Evolutionary conservation across 192 early-diverging fungal species (phyloP).

Genomic region (Jimgerdemannia flammicorona): DNA sequence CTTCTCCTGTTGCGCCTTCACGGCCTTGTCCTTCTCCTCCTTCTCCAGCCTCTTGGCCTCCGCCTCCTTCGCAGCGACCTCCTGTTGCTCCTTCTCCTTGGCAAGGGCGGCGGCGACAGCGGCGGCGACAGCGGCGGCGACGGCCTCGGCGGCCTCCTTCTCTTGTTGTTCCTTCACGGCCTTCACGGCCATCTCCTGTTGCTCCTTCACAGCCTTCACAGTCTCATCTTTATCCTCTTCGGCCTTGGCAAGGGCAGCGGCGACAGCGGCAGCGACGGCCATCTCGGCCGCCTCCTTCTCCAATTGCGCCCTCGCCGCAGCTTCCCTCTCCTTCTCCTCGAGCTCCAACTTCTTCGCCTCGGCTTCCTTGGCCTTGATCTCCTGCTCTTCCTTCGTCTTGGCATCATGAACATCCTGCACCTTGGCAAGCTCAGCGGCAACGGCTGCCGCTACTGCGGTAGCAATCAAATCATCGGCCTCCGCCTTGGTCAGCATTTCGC

Average conservation of each 20-base stretch:
- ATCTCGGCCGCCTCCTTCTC: background rate
- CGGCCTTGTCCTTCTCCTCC: background rate
- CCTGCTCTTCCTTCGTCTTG: background rate
- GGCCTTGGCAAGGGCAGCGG: background rate
- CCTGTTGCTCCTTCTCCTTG: slow-evolving; percentile 4
- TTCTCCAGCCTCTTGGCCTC: background rate
- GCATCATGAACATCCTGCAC: background rate
- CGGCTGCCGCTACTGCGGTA: background rate
- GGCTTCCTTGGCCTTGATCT: background rate
- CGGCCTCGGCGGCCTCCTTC: background rate
- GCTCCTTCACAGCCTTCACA: background rate
- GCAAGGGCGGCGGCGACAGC: slow-evolving; percentile 21
- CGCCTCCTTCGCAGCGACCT: slow-evolving; percentile 11
- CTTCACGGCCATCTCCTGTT: background rate
- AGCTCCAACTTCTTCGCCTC: background rate
- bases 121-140: slow-evolving; percentile 17
- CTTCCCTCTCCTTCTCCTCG: background rate
- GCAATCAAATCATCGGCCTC: background rate
- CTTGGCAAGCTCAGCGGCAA: background rate
- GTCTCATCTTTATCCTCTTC: background rate
- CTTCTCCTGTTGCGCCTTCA: slow-evolving; percentile 16
- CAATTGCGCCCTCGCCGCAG: background rate
- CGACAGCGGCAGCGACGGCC: background rate
- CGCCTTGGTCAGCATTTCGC: slow-evolving; percentile 2
- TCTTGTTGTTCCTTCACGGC: background rate